Conservation (phyloP, 257 asterid species). For the Leptodermis oblonga region DNA sequence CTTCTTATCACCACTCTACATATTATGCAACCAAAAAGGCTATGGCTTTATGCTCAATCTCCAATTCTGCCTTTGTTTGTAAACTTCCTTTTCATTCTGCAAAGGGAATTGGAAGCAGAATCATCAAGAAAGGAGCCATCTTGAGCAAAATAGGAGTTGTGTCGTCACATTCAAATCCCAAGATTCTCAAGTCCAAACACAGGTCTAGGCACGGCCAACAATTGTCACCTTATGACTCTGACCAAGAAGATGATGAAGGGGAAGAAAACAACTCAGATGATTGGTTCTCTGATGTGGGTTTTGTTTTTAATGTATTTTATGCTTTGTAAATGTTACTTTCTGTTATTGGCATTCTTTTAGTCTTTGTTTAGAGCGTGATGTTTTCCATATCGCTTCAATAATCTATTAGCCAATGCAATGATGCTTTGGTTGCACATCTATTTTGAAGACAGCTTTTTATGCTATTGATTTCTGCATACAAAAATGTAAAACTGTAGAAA, state of each 20-base stretch:
- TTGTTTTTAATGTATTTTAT: neutral
- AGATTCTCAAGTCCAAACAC: conserved; percentile 68
- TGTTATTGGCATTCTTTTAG: neutral
- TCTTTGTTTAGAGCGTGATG: neutral
- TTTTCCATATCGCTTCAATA: neutral
- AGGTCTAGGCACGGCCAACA: conserved; percentile 61
- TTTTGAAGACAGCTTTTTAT: no score
- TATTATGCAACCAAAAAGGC: conserved; percentile 8
- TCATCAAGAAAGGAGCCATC: neutral
- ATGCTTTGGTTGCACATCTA: neutral
- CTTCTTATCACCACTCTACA: neutral
- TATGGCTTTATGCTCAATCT: conserved; percentile 8
- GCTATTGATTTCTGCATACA: neutral
- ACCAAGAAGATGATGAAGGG: conserved; percentile 35
- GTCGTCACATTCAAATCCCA: conserved; percentile 75
- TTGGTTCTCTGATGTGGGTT: conserved; percentile 54
- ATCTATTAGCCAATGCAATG: neutral
- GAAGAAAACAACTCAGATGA: conserved; percentile 34
- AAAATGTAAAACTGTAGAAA: neutral
- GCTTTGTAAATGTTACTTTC: neutral
- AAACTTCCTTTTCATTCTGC: conserved; percentile 3
- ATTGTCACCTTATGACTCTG: conserved; percentile 57
- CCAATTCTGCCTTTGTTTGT: conserved; percentile 7
- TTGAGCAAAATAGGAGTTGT: conserved; percentile 29
- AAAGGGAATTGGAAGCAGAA: conserved; percentile 2